These are phyloP conservation scores for Epichloe aotearoae DNA, from an alignment of 2,329 filamentous ascomycete genomes.

Conservation along the genomic window DNA sequence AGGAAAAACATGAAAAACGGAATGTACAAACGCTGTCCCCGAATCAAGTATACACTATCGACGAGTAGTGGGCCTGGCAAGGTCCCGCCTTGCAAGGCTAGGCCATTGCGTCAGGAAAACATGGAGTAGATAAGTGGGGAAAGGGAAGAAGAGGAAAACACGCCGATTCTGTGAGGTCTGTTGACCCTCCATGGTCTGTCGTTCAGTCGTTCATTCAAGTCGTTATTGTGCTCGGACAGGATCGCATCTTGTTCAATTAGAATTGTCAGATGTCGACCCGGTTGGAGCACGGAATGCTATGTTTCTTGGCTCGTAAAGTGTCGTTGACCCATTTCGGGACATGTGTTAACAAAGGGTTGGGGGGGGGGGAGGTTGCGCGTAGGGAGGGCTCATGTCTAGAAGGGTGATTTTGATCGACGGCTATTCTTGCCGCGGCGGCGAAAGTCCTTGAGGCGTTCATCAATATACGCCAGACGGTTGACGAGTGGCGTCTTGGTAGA, in stretches of 20 bases:
- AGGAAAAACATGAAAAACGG: too few relatives aligned
- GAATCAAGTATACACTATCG: too few relatives aligned
- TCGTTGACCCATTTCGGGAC: constrained; percentile 5
- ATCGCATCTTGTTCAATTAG: background rate
- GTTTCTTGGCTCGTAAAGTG: constrained; percentile 8
- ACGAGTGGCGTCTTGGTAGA: constrained; percentile 31
- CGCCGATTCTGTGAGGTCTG: constrained; percentile 1
- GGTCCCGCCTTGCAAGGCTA: too few relatives aligned
- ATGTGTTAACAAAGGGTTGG: background rate
- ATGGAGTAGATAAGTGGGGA: constrained; percentile 1
- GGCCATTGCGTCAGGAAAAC: background rate
- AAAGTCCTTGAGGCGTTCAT: constrained; percentile 43
- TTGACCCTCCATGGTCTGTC: background rate
- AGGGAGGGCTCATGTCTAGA: constrained; percentile 15
- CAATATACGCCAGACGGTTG: constrained; percentile 42
- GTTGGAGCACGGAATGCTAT: background rate
- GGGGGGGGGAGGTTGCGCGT: background rate
- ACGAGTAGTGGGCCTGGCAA: too few relatives aligned
- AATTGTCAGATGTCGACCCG: too few relatives aligned
- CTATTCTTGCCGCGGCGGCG: constrained; percentile 28
- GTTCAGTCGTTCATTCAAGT: constrained; percentile 6
- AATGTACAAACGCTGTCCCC: too few relatives aligned
- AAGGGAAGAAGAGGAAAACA: constrained; percentile 6
- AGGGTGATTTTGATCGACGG: constrained; percentile 36
- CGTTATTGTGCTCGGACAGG: background rate